Evolutionary conservation across 1,284 basidiomycete species (phyloP).

Genomic region (Austropuccinia psidii): DNA sequence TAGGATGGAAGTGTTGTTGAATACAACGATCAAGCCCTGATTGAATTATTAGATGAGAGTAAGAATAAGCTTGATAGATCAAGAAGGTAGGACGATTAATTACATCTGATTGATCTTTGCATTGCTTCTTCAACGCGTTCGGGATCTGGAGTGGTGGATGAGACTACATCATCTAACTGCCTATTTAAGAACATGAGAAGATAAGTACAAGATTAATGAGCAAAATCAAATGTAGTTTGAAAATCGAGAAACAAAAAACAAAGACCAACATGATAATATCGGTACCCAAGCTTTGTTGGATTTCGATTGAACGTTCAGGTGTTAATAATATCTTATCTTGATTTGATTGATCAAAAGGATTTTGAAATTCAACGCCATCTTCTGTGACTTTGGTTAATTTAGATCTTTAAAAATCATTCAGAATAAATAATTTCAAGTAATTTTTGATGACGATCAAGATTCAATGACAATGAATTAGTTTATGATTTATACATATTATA

Average conservation of each 20-base stretch:
- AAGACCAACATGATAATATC: slow-evolving; percentile 54
- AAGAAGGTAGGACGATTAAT: slow-evolving; percentile 47
- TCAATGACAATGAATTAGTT: not conserved
- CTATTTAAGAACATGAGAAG: not conserved
- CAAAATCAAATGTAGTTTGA: too few relatives aligned
- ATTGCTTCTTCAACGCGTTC: slow-evolving; percentile 69
- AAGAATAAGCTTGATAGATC: slow-evolving; percentile 52
- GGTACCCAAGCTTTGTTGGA: slow-evolving; percentile 54
- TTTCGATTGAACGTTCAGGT: not conserved
- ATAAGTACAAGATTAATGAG: not conserved
- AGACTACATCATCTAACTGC: slow-evolving; percentile 57
- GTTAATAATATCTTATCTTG: not conserved
- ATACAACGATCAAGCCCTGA: slow-evolving; percentile 72
- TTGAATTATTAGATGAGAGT: not conserved
- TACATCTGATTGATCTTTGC: slow-evolving; percentile 41
- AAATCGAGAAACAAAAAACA: too few relatives aligned
- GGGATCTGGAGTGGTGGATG: slow-evolving; percentile 39
- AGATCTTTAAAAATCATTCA: slow-evolving; percentile 23
- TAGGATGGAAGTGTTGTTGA: slow-evolving; percentile 62
- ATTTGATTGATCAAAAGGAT: slow-evolving; percentile 62
- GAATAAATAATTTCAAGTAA: not conserved
- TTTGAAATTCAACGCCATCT: slow-evolving; percentile 70
- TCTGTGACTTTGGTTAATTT: slow-evolving; percentile 66
- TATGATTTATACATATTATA: too few relatives aligned
- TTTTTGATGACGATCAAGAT: not conserved